phyloP scores from a whole-genome alignment of 2,329 filamentous ascomycete genomes.

The Harringtonia lauricola region DNA sequence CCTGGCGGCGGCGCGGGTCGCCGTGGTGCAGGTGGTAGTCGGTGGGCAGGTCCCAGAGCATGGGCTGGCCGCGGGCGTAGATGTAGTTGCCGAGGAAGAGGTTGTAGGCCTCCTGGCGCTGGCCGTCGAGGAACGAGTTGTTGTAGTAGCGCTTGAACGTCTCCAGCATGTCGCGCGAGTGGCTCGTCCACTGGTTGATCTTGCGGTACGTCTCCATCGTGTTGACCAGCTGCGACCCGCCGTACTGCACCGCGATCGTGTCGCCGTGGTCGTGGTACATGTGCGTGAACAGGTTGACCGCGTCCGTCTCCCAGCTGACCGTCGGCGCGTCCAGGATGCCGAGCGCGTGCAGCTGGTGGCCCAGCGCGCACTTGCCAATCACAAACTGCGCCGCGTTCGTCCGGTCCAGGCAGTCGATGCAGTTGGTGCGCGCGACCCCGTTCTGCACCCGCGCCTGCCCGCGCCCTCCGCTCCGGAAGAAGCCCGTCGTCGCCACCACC shows the following conservation, averaged over 20 bases:
- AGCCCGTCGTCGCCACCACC: conserved; percentile 74
- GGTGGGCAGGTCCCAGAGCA: conserved; percentile 92
- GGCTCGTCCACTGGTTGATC: conserved; percentile 97
- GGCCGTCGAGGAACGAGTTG: conserved; percentile 91
- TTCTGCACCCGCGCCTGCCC: conserved; percentile 55
- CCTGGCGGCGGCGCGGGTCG: conserved; percentile 63
- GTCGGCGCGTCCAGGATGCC: conserved; percentile 69
- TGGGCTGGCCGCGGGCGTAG: conserved; percentile 74
- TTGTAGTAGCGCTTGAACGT: conserved; percentile 99
- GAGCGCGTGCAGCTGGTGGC: conserved; percentile 82
- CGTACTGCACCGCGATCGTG: conserved; percentile 95
- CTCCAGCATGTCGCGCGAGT: conserved; percentile 97
- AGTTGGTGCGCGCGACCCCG: conserved; percentile 89
- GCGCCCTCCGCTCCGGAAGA: conserved; percentile 86
- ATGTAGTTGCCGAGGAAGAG: conserved; percentile 95
- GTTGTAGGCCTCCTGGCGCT: conserved; percentile 96
- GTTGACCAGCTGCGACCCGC: conserved; percentile 93
- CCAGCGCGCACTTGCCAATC: conserved; percentile 87
- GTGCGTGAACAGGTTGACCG: conserved; percentile 89
- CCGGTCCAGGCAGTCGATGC: conserved; percentile 92
- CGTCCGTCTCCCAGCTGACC: conserved; percentile 90
- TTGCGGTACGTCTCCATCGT: conserved; percentile 99
- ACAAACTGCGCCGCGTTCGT: conserved; percentile 98
- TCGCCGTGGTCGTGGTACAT: conserved; percentile 99
- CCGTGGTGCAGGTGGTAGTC: conserved; percentile 95